phyloP scores from a whole-genome alignment of 2,329 filamentous ascomycete species.

The Aspergillus awamori region DNA sequence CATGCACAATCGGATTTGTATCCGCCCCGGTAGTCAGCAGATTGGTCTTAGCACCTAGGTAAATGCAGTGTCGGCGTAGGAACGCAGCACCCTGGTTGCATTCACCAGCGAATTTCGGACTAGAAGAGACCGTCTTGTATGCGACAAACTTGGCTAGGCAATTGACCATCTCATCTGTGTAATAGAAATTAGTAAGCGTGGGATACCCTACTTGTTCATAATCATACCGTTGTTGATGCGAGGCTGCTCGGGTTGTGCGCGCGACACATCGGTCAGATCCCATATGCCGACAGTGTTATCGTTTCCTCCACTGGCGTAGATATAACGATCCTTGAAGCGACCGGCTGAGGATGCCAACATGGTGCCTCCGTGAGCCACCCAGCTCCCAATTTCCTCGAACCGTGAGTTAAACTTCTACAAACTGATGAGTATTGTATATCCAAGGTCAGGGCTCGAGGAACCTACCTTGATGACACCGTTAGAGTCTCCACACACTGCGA shows the following conservation, averaged over 20 bases:
- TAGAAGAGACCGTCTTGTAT: constrained; percentile 87
- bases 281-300: constrained; percentile 88
- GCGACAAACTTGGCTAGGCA: constrained; percentile 84
- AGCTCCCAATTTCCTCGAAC: constrained; percentile 76
- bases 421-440: neutral
- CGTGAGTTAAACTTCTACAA: constrained; percentile 73
- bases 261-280: constrained; percentile 67
- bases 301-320: constrained; percentile 93
- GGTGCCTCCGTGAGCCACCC: constrained; percentile 83
- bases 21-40: constrained; percentile 80
- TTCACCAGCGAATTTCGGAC: constrained; percentile 83
- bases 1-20: constrained; percentile 91
- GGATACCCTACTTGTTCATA: neutral
- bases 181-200: constrained; percentile 16
- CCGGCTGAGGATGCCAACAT: constrained; percentile 82
- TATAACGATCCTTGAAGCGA: constrained; percentile 68
- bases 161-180: constrained; percentile 62
- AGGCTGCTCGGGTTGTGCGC: constrained; percentile 47
- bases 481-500: constrained; percentile 86
- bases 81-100: constrained; percentile 92
- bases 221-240: constrained; percentile 60
- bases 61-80: constrained; percentile 85
- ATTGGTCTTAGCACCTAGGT: constrained; percentile 84
- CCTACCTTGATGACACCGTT: constrained; percentile 81
- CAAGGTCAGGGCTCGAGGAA: no score